Evolutionary conservation across 192 early-diverging fungal genomes (phyloP), one percentile per base, ranked within the genome.

Genomic region (Coemansia sp.): DNA sequence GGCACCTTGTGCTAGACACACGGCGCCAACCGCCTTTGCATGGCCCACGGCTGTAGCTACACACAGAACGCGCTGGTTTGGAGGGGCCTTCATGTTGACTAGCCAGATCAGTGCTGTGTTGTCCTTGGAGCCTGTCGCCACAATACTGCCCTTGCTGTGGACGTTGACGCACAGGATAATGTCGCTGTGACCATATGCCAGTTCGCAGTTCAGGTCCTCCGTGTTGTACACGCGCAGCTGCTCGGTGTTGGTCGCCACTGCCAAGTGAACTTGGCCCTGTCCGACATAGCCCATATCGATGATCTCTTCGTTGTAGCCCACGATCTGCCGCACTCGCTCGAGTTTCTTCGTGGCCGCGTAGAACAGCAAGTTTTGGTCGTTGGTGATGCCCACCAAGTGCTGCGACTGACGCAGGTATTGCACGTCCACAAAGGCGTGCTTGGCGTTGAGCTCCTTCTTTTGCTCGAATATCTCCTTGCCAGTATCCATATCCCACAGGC

Each of bases 271-370:
- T 61, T 96, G 91, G 7, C 88, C 75, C 22, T 84, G 74, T 22
- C 93, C 95, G n/a, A 95, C 82, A 44, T 93, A 93, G 1, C 80
- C 80, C 54, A 98, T 72, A 73, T 96, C 96, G 15, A 98, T 90
- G 38, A 99, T 89, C 68, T 99, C 98, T 66, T 99, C 95, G 68
- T 98, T 98, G 78, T 96, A 95, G 41, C 98, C 98, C 6, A 95
- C 91, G 76, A 98, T 91, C 77, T 96, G 93, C 67, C 91, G 92
- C 22, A 86, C 77, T 4, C 90, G 87, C 70, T 88, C 84, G 24
- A 93, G 72, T 41, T 75, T 70, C 12, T 78, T 71, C 11, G 68
- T 62, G 12, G 91, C 75, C 18, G 87, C 67, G 74, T 95, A 95
- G 55, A 97, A 90, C 44, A 94, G 61, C 68, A 99, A 87, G 73